Percentiles rank a stretch among this genome's conserved stretches.
phyloP scores from a whole-genome alignment of 768 basidiomycete genomes.

The Pleurotus salmoneostramineus region DNA sequence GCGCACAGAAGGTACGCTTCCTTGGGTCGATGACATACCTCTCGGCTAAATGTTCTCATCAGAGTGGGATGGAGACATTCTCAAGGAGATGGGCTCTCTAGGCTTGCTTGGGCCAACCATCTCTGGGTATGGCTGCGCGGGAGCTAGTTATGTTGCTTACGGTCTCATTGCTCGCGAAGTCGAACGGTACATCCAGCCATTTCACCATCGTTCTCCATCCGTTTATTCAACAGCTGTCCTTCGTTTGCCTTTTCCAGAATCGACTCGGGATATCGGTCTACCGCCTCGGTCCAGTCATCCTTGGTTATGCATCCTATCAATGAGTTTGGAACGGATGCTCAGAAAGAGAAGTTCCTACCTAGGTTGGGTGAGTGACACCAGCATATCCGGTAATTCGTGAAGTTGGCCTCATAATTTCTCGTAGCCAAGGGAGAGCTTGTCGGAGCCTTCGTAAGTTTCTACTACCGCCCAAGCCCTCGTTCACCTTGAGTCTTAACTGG shows the following conservation, averaged over 20 bases:
- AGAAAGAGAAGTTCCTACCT: slow-evolving; percentile 91
- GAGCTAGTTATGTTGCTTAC: slow-evolving; percentile 87
- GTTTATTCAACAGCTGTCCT: too few relatives aligned
- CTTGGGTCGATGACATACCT: too few relatives aligned
- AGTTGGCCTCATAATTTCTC: not conserved
- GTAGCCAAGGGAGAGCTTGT: slow-evolving; percentile 80
- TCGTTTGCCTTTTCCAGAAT: too few relatives aligned
- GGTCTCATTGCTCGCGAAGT: slow-evolving; percentile 93
- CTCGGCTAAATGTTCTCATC: not conserved
- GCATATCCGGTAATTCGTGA: not conserved
- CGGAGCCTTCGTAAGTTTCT: slow-evolving; percentile 83
- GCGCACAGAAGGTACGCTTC: slow-evolving; percentile 72
- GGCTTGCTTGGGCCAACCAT: slow-evolving; percentile 93
- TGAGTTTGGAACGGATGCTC: slow-evolving; percentile 83
- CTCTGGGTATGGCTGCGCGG: slow-evolving; percentile 90
- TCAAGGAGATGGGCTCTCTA: slow-evolving; percentile 90
- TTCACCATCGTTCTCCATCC: slow-evolving; percentile 9
- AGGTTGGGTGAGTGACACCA: slow-evolving; percentile 51
- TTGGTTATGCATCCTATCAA: slow-evolving; percentile 95
- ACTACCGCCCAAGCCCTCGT: not conserved
- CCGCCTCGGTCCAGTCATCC: slow-evolving; percentile 92
- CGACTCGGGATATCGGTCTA: slow-evolving; percentile 95
- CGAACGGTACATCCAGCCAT: slow-evolving; percentile 84
- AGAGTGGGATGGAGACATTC: slow-evolving; percentile 76
- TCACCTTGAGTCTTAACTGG: slow-evolving; percentile 1